A percentile compares a stretch with the other conserved stretches of the same genome.
These are phyloP conservation scores for Allium sativum DNA, from an alignment of 106 monocot species.

Conservation along the genomic window DNA sequence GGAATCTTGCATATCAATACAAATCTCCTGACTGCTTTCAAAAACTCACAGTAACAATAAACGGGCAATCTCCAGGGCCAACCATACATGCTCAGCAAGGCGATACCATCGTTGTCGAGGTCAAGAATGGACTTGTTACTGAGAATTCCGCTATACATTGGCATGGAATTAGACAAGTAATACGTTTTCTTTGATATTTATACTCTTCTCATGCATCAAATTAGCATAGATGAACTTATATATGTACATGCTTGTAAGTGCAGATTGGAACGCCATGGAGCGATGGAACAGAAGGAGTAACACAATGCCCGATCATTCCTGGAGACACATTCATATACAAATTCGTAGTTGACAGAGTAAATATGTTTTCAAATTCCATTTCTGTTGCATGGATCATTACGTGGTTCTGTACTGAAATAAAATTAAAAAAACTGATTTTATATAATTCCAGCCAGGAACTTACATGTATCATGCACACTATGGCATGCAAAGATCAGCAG, in stretches of 20 bases:
- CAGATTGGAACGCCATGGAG: constrained; percentile 78
- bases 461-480: constrained; percentile 85
- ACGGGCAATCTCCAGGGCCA: constrained; percentile 64
- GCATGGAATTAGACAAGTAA: constrained; percentile 82
- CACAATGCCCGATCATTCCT: constrained; percentile 77
- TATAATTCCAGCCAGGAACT: constrained; percentile 47
- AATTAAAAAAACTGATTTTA: neutral
- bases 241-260: neutral
- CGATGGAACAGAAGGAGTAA: constrained; percentile 69
- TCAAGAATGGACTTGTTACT: constrained; percentile 44
- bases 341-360: constrained; percentile 73
- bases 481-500: constrained; percentile 75
- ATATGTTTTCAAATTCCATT: neutral
- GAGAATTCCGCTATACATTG: constrained; percentile 80
- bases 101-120: constrained; percentile 56
- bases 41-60: constrained; percentile 52
- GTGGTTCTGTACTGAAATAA: too few relatives aligned
- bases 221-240: too few relatives aligned
- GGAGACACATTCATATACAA: constrained; percentile 64
- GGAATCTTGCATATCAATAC: constrained; percentile 57
- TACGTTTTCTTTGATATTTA: too few relatives aligned
- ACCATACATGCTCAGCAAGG: constrained; percentile 66
- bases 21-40: constrained; percentile 67
- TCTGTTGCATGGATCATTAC: neutral
- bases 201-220: neutral